Evolutionary conservation across 2,329 filamentous ascomycete species (phyloP).

Genomic region (Trematosphaeria pertusa): DNA sequence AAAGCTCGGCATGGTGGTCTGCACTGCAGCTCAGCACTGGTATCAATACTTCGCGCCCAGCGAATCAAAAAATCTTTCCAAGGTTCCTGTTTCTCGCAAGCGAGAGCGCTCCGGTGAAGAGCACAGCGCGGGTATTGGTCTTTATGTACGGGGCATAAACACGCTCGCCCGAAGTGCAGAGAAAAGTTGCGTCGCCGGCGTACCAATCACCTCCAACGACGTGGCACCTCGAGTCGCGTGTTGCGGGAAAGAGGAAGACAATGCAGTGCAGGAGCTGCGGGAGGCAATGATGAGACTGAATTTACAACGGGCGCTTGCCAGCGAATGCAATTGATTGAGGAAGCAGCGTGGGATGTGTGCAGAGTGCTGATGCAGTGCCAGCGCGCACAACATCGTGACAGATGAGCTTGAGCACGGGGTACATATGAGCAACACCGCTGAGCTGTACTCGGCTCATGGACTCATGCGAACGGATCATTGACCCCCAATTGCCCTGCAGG

Average conservation of each 20-base stretch:
- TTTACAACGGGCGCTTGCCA: slow-evolving; percentile 12
- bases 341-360: slow-evolving; percentile 10
- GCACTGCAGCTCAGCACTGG: slow-evolving; percentile 15
- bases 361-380: slow-evolving; percentile 16
- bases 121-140: slow-evolving; percentile 19
- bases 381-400: slow-evolving; percentile 19
- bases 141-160: slow-evolving; percentile 40
- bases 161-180: slow-evolving; percentile 23
- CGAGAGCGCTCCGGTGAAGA: slow-evolving; percentile 17
- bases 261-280: slow-evolving; percentile 8
- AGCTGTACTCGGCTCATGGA: slow-evolving; percentile 21
- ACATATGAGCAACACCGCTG: slow-evolving; percentile 1
- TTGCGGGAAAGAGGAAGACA: slow-evolving; percentile 17
- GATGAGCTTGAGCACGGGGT: slow-evolving; percentile 11
- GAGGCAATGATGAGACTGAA: slow-evolving; percentile 1
- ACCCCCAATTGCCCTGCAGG: slow-evolving; percentile 23
- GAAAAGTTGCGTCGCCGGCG: slow-evolving; percentile 14
- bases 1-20: slow-evolving; percentile 46
- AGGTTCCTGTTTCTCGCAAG: slow-evolving; percentile 25
- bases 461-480: slow-evolving; percentile 21
- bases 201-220: slow-evolving; percentile 19
- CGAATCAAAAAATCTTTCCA: slow-evolving; percentile 26
- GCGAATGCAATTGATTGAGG: slow-evolving; percentile 19
- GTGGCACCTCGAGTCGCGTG: slow-evolving; percentile 25
- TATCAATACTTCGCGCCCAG: slow-evolving; percentile 25